These are phyloP conservation scores for Pilasporangium apinafurcum DNA, from an alignment of 352 stramenopile genomes.

Conservation along the genomic window DNA sequence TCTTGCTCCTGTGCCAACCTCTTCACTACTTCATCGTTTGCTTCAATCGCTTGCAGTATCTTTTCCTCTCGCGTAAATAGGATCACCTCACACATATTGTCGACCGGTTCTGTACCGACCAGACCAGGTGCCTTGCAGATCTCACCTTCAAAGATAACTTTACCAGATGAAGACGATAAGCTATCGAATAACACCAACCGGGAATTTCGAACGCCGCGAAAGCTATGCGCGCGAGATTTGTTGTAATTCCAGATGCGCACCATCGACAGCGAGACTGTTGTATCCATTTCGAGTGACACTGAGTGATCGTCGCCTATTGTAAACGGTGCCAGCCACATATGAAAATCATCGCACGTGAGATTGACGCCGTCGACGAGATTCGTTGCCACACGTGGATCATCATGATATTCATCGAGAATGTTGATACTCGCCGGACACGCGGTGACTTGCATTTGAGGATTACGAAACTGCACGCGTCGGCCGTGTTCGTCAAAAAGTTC, in stretches of 20 bases:
- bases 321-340: constrained; percentile 89
- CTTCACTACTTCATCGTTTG: constrained; percentile 35
- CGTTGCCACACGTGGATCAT: constrained; percentile 61
- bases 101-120: constrained; percentile 33
- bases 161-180: background rate
- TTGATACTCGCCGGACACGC: constrained; percentile 83
- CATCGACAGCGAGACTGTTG: constrained; percentile 52
- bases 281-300: constrained; percentile 47
- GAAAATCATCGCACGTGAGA: constrained; percentile 86
- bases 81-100: constrained; percentile 77
- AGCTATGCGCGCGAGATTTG: constrained; percentile 82
- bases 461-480: constrained; percentile 34
- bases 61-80: constrained; percentile 73
- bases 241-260: constrained; percentile 92
- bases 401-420: constrained; percentile 80
- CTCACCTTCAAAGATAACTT: constrained; percentile 81
- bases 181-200: constrained; percentile 39
- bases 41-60: constrained; percentile 67
- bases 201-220: constrained; percentile 53
- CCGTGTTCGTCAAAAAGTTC: constrained; percentile 82
- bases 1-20: constrained; percentile 22
- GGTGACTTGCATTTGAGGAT: constrained; percentile 42
- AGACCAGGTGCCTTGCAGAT: constrained; percentile 69
- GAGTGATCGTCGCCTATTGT: constrained; percentile 41
- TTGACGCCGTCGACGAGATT: constrained; percentile 86